phyloP scores from a whole-genome alignment of 2,329 filamentous ascomycete species.

The Cryphonectria radicalis region DNA sequence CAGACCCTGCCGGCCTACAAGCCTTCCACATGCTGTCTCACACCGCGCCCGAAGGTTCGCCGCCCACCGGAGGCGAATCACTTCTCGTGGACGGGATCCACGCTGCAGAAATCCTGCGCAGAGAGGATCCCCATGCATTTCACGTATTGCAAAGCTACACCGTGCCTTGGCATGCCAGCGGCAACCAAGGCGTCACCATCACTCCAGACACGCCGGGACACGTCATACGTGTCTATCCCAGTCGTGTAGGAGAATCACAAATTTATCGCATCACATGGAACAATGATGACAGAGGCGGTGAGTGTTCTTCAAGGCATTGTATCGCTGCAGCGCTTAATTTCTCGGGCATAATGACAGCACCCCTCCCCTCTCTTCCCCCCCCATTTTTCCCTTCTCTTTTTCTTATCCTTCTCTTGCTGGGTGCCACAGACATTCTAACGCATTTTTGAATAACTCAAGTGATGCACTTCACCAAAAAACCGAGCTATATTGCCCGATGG shows the following conservation, averaged over 20 bases:
- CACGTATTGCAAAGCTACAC: constrained; percentile 57
- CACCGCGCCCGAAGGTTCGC: constrained; percentile 46
- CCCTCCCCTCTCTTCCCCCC: background rate
- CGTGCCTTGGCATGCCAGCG: constrained; percentile 84
- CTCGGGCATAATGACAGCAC: background rate
- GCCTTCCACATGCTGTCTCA: constrained; percentile 91
- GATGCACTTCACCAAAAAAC: background rate
- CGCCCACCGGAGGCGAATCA: constrained; percentile 68
- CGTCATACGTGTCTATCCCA: constrained; percentile 66
- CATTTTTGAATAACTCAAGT: background rate
- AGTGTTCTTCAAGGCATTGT: constrained; percentile 1
- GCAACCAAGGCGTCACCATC: constrained; percentile 83
- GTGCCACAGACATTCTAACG: background rate
- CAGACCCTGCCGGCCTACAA: constrained; percentile 87
- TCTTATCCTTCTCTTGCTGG: background rate
- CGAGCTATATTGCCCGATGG: constrained; percentile 55
- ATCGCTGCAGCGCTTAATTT: background rate
- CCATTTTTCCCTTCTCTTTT: background rate
- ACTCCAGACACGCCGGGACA: constrained; percentile 72
- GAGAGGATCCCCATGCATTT: constrained; percentile 61
- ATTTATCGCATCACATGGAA: constrained; percentile 76
- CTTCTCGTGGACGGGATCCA: constrained; percentile 86
- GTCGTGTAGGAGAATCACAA: constrained; percentile 29
- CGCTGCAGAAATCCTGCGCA: constrained; percentile 64
- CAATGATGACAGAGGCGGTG: constrained; percentile 76